Conservation (phyloP, 495 filamentous ascomycete genomes). For the Neurospora sp. region DNA sequence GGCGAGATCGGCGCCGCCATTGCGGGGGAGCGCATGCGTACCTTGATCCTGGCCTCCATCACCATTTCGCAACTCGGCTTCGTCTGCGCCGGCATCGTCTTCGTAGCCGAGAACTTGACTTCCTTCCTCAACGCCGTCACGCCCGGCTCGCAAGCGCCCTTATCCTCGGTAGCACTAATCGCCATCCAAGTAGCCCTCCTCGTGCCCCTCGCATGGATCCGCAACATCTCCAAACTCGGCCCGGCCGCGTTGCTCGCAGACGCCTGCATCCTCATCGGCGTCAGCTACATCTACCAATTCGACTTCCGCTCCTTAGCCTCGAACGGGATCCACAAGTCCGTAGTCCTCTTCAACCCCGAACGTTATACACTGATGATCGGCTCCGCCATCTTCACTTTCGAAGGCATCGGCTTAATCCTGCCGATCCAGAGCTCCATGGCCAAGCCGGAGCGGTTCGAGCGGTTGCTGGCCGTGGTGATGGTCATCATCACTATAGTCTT, state of each 20-base stretch:
- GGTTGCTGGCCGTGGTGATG: constrained; percentile 50
- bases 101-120: constrained; percentile 52
- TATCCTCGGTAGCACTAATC: constrained; percentile 41
- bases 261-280: constrained; percentile 51
- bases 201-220: constrained; percentile 50
- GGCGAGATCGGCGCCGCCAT: constrained; percentile 52
- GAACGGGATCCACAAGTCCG: constrained; percentile 36
- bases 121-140: constrained; percentile 48
- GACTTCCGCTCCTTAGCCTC: constrained; percentile 41
- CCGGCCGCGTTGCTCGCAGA: constrained; percentile 51
- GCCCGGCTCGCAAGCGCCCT: constrained; percentile 14
- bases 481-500: constrained; percentile 53
- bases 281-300: constrained; percentile 55
- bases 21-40: constrained; percentile 39
- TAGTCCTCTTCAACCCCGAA: constrained; percentile 50
- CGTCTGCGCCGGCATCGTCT: constrained; percentile 56
- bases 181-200: constrained; percentile 45
- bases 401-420: constrained; percentile 56
- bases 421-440: constrained; percentile 57
- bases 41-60: constrained; percentile 48
- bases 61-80: constrained; percentile 58
- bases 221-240: constrained; percentile 56
- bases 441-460: constrained; percentile 47
- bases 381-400: constrained; percentile 57
- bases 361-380: constrained; percentile 54